These are phyloP conservation scores for Fusarium tjaetaba DNA, from an alignment of 2,329 filamentous ascomycete genomes.

Conservation along the genomic window DNA sequence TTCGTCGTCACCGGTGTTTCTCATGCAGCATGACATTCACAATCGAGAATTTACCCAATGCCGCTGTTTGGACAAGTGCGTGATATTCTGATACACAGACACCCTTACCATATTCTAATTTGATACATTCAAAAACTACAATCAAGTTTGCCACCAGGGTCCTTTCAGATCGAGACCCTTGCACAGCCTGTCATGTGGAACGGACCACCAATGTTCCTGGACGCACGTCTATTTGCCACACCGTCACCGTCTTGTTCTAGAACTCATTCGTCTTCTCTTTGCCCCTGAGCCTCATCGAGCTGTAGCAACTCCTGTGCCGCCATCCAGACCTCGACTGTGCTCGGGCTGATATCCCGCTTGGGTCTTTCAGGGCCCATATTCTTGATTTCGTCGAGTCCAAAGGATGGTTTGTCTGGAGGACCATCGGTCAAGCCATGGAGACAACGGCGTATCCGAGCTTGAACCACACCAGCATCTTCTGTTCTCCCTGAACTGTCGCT, in stretches of 20 bases:
- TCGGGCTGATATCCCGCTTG: conserved; percentile 27
- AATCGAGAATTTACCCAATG: neutral
- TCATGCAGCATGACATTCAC: neutral
- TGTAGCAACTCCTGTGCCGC: conserved; percentile 46
- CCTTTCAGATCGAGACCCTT: neutral
- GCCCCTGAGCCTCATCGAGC: conserved; percentile 32
- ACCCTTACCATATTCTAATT: conserved; percentile 17
- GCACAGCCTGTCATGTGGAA: neutral
- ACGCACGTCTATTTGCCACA: neutral
- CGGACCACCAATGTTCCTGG: neutral
- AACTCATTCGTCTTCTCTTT: neutral
- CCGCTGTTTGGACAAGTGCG: neutral
- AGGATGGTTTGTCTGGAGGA: neutral
- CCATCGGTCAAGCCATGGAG: conserved; percentile 35
- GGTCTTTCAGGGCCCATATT: neutral
- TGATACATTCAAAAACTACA: conserved; percentile 9
- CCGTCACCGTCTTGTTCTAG: neutral
- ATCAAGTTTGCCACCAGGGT: conserved; percentile 7
- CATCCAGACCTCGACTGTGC: conserved; percentile 46
- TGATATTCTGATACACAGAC: conserved; percentile 19
- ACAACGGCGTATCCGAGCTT: conserved; percentile 43
- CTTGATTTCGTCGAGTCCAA: neutral
- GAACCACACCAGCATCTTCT: conserved; percentile 41
- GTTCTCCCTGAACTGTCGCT: conserved; percentile 39
- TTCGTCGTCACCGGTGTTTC: no score